Evolutionary conservation across 495 filamentous ascomycete species (phyloP), one percentile per base, ranked within the genome.

Genomic region (Penicillium tannophilum): DNA sequence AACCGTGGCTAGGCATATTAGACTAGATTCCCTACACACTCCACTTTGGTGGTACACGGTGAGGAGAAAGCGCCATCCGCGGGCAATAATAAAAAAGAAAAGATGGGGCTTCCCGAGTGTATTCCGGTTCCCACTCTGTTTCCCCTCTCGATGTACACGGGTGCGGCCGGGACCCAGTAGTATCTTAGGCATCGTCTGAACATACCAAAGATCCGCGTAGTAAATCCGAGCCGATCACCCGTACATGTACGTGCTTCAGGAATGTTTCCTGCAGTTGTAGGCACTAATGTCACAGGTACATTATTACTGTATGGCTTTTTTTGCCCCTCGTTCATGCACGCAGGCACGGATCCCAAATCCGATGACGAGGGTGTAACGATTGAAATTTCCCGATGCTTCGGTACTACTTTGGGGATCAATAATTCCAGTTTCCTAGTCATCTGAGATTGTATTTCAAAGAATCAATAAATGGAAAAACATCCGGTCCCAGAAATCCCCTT

Each of bases 41-140:
- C 46, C 46, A 49, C 46, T 49, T 28, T 48, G 43, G 43, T 46
- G 19, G 43, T 46, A 48, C 52, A 23, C 56, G 49, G 58, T 60
- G 58, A 60, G 57, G 51, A 59, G 52, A 54, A 49, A 33, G 24
- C 51, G 46, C 57, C 50, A 54, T 51, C 46, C 26, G 46, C 46
- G 46, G 46, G 46, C 46, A 33, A 48, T 8, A 49, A 49, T n/a
- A n/a, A 6, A 31, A 31, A 47, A 33, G 33, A 46, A 46, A 44
- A 44, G 47, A 55, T 50, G 52, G 58, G 58, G 58, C 46, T 51
- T 56, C 58, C 58, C 58, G 58, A 60, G 57, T 54, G 42, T 45
- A n/a, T 19, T 52, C 44, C 54, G 51, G 46, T 49, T 24, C 26
- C 46, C 46, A 49, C 46, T 49, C n/a, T 23, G 20, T 17, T 39